These are phyloP conservation scores for Curvularia hawaiiensis DNA, from an alignment of 2,329 filamentous ascomycete species.

Conservation along the genomic window DNA sequence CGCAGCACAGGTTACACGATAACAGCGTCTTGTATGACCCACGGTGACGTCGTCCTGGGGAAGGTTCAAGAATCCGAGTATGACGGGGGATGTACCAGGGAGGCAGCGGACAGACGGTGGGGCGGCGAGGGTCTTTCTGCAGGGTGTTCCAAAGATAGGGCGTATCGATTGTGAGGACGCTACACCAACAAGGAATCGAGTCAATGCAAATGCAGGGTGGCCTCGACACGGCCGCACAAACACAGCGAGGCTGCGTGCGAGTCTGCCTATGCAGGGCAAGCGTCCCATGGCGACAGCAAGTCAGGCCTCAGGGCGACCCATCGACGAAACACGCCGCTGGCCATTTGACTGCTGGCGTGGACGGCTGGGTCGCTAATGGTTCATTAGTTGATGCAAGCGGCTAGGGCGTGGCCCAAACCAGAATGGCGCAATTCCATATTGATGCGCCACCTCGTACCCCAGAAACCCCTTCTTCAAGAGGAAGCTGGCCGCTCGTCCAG, in stretches of 20 bases:
- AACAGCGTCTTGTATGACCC: background rate
- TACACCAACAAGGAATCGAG: background rate
- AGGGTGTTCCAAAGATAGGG: constrained; percentile 10
- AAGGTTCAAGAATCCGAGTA: background rate
- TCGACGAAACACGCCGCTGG: background rate
- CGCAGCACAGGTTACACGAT: background rate
- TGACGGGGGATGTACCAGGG: background rate
- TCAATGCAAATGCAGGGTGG: constrained; percentile 12
- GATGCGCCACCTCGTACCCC: constrained; percentile 7
- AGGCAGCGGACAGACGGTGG: constrained; percentile 1
- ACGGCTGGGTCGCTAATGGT: constrained; percentile 1
- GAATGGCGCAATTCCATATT: constrained; percentile 7
- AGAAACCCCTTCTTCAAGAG: constrained; percentile 10
- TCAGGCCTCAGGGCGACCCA: background rate
- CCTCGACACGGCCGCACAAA: constrained; percentile 7
- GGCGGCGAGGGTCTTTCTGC: constrained; percentile 2
- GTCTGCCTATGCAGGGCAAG: constrained; percentile 4
- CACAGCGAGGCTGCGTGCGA: background rate
- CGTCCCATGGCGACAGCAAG: background rate
- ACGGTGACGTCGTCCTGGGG: background rate
- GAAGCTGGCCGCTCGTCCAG: constrained; percentile 8
- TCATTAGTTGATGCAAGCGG: background rate
- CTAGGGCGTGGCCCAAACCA: background rate
- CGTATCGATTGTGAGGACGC: constrained; percentile 16
- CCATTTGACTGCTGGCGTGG: background rate